A percentile compares a stretch with the other conserved stretches of the same genome.
Conservation (phyloP, 805 yeast species). For the Sungouiella thailandica region DNA sequence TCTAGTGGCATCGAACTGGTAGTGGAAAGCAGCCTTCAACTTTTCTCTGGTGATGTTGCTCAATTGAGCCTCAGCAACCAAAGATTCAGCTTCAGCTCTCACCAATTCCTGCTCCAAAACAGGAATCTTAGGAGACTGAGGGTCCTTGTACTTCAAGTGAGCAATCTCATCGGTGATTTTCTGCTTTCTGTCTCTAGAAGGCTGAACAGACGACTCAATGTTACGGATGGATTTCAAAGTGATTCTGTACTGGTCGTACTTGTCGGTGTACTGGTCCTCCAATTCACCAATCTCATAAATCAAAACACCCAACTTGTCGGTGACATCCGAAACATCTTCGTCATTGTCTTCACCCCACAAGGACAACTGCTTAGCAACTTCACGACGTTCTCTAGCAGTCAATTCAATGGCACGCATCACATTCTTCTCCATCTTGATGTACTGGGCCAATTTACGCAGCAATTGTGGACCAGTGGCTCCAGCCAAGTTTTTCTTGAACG, state of each 20-base stretch:
- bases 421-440: constrained; percentile 94
- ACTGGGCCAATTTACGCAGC: constrained; percentile 83
- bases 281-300: constrained; percentile 96
- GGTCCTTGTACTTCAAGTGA: constrained; percentile 96
- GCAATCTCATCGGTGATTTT: constrained; percentile 97
- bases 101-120: constrained; percentile 97
- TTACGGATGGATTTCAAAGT: constrained; percentile 92
- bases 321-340: constrained; percentile 94
- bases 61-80: constrained; percentile 98
- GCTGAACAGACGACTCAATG: constrained; percentile 97
- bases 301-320: constrained; percentile 94
- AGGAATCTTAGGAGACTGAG: constrained; percentile 91
- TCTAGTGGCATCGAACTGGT: constrained; percentile 92
- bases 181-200: constrained; percentile 96
- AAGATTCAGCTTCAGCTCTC: constrained; percentile 97
- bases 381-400: constrained; percentile 89
- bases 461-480: constrained; percentile 94
- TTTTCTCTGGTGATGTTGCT: constrained; percentile 97
- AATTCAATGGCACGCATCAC: constrained; percentile 91
- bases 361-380: constrained; percentile 95
- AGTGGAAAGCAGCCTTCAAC: constrained; percentile 93
- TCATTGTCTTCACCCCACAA: constrained; percentile 98
- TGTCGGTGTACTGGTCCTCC: constrained; percentile 97
- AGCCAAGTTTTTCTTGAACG: constrained; percentile 78
- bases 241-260: constrained; percentile 96